Percentiles rank a stretch among this genome's conserved stretches.
Conservation (phyloP, 2,329 filamentous ascomycete genomes). For the Penicillium sclerotiorum region DNA sequence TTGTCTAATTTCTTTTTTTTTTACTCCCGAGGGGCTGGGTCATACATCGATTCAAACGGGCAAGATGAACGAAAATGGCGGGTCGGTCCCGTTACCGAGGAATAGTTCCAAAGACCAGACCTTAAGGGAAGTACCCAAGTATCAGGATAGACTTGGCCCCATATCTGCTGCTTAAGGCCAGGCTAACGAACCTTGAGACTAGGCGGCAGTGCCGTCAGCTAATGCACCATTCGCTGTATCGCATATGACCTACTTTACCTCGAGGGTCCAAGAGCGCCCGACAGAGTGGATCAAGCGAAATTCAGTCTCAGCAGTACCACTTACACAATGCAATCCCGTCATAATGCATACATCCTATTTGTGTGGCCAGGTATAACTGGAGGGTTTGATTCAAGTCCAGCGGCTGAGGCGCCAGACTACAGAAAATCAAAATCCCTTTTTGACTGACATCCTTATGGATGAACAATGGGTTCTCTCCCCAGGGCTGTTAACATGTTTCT, state of each 20-base stretch:
- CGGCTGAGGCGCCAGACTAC: conserved; percentile 17
- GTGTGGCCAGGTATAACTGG: conserved; percentile 5
- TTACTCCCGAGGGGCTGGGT: conserved; percentile 11
- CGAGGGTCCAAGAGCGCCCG: conserved; percentile 26
- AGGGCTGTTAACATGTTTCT: no score
- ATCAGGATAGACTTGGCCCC: conserved; percentile 20
- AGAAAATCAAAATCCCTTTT: conserved; percentile 7
- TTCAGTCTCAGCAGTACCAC: conserved; percentile 12
- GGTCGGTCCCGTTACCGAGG: conserved; percentile 23
- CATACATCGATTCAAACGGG: conserved; percentile 14
- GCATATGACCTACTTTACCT: conserved; percentile 24
- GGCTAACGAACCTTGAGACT: conserved; percentile 23
- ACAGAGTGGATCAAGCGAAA: conserved; percentile 24
- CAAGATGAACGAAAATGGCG: conserved; percentile 16
- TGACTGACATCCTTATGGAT: not conserved
- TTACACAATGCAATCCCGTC: conserved; percentile 8
- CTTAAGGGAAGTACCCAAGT: conserved; percentile 10
- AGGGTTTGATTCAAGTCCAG: conserved; percentile 4
- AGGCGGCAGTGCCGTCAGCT: conserved; percentile 21
- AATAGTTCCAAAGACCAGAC: conserved; percentile 17
- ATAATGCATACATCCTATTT: conserved; percentile 1
- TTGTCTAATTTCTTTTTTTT: no score
- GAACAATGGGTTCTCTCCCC: not conserved
- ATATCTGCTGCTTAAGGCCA: conserved; percentile 20
- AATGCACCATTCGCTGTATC: conserved; percentile 20